A percentile compares a stretch with the other conserved stretches of the same genome.
These are phyloP conservation scores for Cladorrhinum sp. DNA, from an alignment of 2,329 filamentous ascomycete species.

Conservation along the genomic window DNA sequence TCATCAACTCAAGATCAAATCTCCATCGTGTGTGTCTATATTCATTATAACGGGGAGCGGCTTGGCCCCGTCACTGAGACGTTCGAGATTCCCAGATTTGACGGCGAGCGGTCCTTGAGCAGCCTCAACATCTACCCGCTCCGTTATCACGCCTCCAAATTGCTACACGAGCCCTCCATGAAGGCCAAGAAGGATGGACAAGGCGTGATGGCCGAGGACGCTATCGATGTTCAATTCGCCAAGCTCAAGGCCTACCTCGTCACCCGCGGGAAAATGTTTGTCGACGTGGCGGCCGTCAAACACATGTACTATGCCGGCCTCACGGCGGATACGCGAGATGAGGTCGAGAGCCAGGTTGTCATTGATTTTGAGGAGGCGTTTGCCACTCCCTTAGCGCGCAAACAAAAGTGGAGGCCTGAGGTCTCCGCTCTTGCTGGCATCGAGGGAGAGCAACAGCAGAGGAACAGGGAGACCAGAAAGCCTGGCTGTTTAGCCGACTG, in stretches of 20 bases:
- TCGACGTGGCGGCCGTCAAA: slow-evolving; percentile 21
- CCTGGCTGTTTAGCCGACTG: too few relatives aligned
- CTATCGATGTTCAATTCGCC: too few relatives aligned
- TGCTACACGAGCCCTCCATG: too few relatives aligned
- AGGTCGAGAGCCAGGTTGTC: slow-evolving; percentile 33
- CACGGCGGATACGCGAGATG: slow-evolving; percentile 25
- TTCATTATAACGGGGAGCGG: slow-evolving; percentile 33
- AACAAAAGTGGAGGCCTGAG: background rate
- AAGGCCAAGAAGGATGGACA: too few relatives aligned
- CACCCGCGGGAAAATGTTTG: slow-evolving; percentile 26
- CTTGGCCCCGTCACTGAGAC: slow-evolving; percentile 28
- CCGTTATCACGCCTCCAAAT: too few relatives aligned
- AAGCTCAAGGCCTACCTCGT: too few relatives aligned
- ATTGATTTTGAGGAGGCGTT: slow-evolving; percentile 33
- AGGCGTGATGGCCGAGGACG: too few relatives aligned
- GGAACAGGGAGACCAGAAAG: too few relatives aligned
- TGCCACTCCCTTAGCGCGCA: slow-evolving; percentile 3
- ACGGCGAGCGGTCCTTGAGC: slow-evolving; percentile 26
- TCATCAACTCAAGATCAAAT: background rate
- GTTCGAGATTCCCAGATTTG: slow-evolving; percentile 29
- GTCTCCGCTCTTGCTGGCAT: too few relatives aligned
- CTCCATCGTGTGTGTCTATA: slow-evolving; percentile 26
- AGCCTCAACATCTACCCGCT: slow-evolving; percentile 31
- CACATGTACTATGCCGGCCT: slow-evolving; percentile 32
- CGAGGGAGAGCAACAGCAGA: too few relatives aligned